Conservation (phyloP, 371 early-diverging fungal genomes). For the Mortierella sp. region DNA sequence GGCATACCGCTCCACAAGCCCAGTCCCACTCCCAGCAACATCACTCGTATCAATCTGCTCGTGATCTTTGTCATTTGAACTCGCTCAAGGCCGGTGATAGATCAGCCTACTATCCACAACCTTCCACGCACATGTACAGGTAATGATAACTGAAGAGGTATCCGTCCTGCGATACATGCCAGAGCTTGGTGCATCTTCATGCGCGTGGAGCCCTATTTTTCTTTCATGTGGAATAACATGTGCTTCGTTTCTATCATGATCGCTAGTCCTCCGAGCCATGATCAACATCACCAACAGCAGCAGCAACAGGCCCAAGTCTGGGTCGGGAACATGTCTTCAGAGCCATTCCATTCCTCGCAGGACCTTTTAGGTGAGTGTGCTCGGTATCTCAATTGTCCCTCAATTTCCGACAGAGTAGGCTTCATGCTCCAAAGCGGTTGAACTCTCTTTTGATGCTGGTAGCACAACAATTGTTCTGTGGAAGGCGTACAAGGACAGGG, state of each 20-base stretch:
- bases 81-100: conserved; percentile 20
- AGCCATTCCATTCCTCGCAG: conserved; percentile 19
- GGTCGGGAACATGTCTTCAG: conserved; percentile 27
- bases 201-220: background rate
- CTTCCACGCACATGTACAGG: conserved; percentile 14
- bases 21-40: conserved; percentile 13
- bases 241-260: background rate
- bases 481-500: no score
- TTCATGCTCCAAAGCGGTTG: background rate
- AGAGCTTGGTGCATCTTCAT: background rate
- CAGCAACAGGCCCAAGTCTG: conserved; percentile 28
- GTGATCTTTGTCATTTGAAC: conserved; percentile 72
- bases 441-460: no score
- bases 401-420: background rate
- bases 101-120: conserved; percentile 11
- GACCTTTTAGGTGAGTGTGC: conserved; percentile 28
- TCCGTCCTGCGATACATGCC: background rate
- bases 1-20: background rate
- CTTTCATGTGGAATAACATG: conserved; percentile 1
- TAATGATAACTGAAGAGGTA: background rate
- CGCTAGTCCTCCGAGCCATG: conserved; percentile 8
- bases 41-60: conserved; percentile 45
- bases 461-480: no score
- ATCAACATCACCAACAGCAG: conserved; percentile 1
- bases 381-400: background rate